Evolutionary conservation across 495 filamentous ascomycete genomes (phyloP).

Genomic region (Neurospora cerealis): DNA sequence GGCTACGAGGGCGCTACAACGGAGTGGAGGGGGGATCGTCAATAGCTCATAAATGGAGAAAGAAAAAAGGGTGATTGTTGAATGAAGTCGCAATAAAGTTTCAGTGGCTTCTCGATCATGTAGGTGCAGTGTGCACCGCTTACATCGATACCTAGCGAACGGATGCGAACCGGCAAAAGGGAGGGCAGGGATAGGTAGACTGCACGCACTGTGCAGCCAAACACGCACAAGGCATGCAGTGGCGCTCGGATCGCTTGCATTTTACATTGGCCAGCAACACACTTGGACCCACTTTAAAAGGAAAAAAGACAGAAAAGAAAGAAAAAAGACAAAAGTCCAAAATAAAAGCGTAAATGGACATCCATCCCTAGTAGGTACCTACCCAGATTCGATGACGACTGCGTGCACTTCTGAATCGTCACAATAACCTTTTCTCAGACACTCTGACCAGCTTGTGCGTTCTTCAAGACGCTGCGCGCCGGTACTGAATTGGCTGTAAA

Average conservation of each 20-base stretch:
- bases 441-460: too few relatives aligned
- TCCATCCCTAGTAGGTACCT: too few relatives aligned
- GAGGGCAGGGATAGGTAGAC: background rate
- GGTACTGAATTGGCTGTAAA: too few relatives aligned
- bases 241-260: background rate
- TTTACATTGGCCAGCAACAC: background rate
- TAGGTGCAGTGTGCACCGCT: too few relatives aligned
- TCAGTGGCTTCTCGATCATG: background rate
- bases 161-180: background rate
- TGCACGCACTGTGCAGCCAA: background rate
- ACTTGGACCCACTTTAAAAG: background rate
- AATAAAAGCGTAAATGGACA: background rate
- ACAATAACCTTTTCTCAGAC: background rate
- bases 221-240: background rate
- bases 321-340: background rate
- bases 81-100: background rate
- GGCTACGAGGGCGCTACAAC: background rate
- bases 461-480: too few relatives aligned
- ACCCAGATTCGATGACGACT: background rate
- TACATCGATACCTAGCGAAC: too few relatives aligned
- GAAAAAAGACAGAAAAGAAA: background rate
- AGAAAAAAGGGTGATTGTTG: background rate
- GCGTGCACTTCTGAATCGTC: background rate
- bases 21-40: background rate
- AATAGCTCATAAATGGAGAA: background rate